These are phyloP conservation scores for Galerina marginata DNA, from an alignment of 768 basidiomycete species.

Conservation along the genomic window DNA sequence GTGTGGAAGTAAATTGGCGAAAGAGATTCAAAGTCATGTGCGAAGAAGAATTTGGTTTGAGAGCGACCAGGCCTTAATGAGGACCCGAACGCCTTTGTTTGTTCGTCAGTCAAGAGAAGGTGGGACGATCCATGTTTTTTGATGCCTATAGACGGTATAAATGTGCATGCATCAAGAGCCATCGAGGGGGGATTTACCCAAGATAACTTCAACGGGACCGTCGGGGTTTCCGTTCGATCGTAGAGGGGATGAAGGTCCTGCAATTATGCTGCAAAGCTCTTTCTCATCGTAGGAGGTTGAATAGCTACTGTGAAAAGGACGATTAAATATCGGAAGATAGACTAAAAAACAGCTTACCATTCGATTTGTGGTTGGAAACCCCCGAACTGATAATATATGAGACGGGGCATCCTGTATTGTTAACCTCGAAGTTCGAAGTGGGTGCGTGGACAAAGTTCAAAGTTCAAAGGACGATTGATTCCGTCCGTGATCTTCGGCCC, in stretches of 20 bases:
- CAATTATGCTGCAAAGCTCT: slow-evolving; percentile 33
- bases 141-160: slow-evolving; percentile 40
- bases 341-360: background rate
- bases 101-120: slow-evolving; percentile 43
- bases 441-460: no score
- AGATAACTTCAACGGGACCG: slow-evolving; percentile 43
- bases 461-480: no score
- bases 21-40: slow-evolving; percentile 45
- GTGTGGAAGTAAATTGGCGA: slow-evolving; percentile 51
- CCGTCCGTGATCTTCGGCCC: no score
- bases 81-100: slow-evolving; percentile 25
- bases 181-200: slow-evolving; percentile 38
- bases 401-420: no score
- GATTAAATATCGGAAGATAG: background rate
- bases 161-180: background rate
- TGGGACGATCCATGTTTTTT: slow-evolving; percentile 49
- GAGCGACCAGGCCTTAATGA: background rate
- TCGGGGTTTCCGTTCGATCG: slow-evolving; percentile 19
- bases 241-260: slow-evolving; percentile 32
- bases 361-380: slow-evolving; percentile 9
- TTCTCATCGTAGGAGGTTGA: slow-evolving; percentile 37
- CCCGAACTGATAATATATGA: slow-evolving; percentile 15
- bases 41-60: background rate
- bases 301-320: background rate
- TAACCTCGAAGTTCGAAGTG: no score